These are phyloP conservation scores for Fusarium newnesense DNA, from an alignment of 2,329 filamentous ascomycete species.

Conservation along the genomic window DNA sequence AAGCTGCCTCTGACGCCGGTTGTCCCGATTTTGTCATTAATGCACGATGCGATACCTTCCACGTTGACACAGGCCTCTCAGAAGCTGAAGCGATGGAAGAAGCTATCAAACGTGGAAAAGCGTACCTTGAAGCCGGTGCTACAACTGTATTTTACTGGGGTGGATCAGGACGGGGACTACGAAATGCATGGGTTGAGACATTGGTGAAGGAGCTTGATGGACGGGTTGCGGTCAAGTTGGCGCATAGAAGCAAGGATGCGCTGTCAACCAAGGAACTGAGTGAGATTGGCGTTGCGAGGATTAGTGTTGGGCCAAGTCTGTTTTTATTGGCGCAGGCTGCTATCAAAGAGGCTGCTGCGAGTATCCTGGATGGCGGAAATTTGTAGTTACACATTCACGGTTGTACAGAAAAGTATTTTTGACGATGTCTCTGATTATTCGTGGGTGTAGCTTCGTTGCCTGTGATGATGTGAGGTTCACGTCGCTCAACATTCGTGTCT, in stretches of 20 bases:
- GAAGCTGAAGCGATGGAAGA: slow-evolving; percentile 55
- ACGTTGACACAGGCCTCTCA: slow-evolving; percentile 43
- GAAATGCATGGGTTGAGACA: slow-evolving; percentile 56
- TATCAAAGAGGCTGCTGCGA: slow-evolving; percentile 48
- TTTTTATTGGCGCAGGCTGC: slow-evolving; percentile 54
- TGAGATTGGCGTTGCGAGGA: slow-evolving; percentile 62
- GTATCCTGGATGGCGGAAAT: slow-evolving; percentile 45
- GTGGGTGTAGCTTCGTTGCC: not conserved
- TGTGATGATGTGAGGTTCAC: not conserved
- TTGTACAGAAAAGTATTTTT: not conserved
- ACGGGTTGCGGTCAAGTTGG: slow-evolving; percentile 59
- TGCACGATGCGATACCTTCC: slow-evolving; percentile 66
- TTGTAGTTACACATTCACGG: slow-evolving; percentile 14
- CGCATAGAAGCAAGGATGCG: slow-evolving; percentile 46
- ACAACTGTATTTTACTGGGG: slow-evolving; percentile 72
- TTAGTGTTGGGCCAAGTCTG: slow-evolving; percentile 64
- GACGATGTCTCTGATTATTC: not conserved
- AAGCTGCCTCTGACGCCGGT: slow-evolving; percentile 56
- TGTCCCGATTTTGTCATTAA: slow-evolving; percentile 67
- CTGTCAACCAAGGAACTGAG: slow-evolving; percentile 57
- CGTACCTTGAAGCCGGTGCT: slow-evolving; percentile 68
- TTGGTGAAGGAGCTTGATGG: slow-evolving; percentile 61
- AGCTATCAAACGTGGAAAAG: slow-evolving; percentile 63
- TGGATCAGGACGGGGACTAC: slow-evolving; percentile 54
- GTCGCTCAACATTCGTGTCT: not conserved